Conservation (phyloP, 1,284 basidiomycete genomes). For the Pseudozyma sp. region DNA sequence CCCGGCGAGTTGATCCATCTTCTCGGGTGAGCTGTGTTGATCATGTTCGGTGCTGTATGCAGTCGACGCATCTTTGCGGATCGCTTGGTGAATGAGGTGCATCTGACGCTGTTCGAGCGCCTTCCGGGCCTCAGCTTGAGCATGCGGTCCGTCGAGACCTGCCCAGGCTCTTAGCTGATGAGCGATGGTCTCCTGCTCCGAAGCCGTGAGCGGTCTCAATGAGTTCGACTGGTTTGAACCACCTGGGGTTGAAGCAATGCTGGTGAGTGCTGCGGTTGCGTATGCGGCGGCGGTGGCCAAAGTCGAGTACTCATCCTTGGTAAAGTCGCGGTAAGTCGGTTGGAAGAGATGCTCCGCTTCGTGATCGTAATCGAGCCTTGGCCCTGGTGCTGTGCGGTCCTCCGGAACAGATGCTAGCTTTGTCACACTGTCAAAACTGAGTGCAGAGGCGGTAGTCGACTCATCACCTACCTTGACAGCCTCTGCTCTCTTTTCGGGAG, state of each 20-base stretch:
- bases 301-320: slow-evolving; percentile 53
- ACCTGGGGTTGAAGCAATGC: slow-evolving; percentile 41
- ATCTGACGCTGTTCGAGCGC: slow-evolving; percentile 52
- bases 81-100: slow-evolving; percentile 43
- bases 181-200: slow-evolving; percentile 53
- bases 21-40: slow-evolving; percentile 1
- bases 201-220: slow-evolving; percentile 46
- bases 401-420: slow-evolving; percentile 22
- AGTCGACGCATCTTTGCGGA: slow-evolving; percentile 14
- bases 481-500: slow-evolving; percentile 36
- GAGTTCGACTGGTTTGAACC: slow-evolving; percentile 23
- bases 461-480: slow-evolving; percentile 33
- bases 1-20: slow-evolving; percentile 10
- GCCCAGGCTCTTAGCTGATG: slow-evolving; percentile 60
- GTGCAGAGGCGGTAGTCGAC: background rate
- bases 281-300: slow-evolving; percentile 62
- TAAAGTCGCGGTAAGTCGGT: slow-evolving; percentile 53
- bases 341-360: slow-evolving; percentile 48
- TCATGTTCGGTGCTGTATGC: slow-evolving; percentile 3
- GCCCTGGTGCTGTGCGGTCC: slow-evolving; percentile 3
- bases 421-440: background rate
- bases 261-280: slow-evolving; percentile 62
- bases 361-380: slow-evolving; percentile 10
- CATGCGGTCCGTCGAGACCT: slow-evolving; percentile 61
- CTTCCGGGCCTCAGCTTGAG: slow-evolving; percentile 53